These are phyloP conservation scores for Cladophialophora immunda DNA, from an alignment of 2,329 filamentous ascomycete species.

Conservation along the genomic window DNA sequence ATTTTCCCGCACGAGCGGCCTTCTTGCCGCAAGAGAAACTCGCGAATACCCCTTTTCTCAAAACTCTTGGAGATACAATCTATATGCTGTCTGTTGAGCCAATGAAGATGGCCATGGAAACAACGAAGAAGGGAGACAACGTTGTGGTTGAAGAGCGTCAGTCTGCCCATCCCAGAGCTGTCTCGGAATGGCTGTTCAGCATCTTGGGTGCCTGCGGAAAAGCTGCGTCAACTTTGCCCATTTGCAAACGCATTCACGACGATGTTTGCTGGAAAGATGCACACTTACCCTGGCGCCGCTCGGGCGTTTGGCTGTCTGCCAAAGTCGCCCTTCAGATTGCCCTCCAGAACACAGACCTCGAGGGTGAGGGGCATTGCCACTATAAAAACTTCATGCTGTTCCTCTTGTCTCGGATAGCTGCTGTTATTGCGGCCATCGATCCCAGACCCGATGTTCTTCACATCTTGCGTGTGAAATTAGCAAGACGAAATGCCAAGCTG, in stretches of 20 bases:
- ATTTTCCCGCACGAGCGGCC: slow-evolving; percentile 56
- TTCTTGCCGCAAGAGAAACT: slow-evolving; percentile 42
- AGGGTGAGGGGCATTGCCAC: slow-evolving; percentile 30
- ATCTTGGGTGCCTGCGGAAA: slow-evolving; percentile 54
- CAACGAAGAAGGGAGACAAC: slow-evolving; percentile 50
- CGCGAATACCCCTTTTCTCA: slow-evolving; percentile 40
- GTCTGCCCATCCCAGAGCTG: slow-evolving; percentile 58
- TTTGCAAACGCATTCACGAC: slow-evolving; percentile 65
- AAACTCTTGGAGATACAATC: slow-evolving; percentile 46
- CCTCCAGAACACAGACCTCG: slow-evolving; percentile 34
- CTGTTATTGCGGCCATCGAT: slow-evolving; percentile 31
- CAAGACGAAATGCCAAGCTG: slow-evolving; percentile 55
- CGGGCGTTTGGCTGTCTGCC: slow-evolving; percentile 64
- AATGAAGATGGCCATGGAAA: slow-evolving; percentile 47
- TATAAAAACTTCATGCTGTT: slow-evolving; percentile 65
- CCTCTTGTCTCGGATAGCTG: slow-evolving; percentile 52
- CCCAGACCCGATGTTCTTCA: slow-evolving; percentile 46
- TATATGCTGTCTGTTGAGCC: slow-evolving; percentile 49
- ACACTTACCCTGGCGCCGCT: slow-evolving; percentile 59
- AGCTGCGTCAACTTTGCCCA: slow-evolving; percentile 38
- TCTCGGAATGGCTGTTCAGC: slow-evolving; percentile 61
- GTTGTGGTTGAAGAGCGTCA: slow-evolving; percentile 57
- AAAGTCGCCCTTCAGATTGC: slow-evolving; percentile 60
- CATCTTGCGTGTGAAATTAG: slow-evolving; percentile 57
- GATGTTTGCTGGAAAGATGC: slow-evolving; percentile 58